phyloP scores from a whole-genome alignment of 1,284 basidiomycete species.

The Pseudozyma sp. region DNA sequence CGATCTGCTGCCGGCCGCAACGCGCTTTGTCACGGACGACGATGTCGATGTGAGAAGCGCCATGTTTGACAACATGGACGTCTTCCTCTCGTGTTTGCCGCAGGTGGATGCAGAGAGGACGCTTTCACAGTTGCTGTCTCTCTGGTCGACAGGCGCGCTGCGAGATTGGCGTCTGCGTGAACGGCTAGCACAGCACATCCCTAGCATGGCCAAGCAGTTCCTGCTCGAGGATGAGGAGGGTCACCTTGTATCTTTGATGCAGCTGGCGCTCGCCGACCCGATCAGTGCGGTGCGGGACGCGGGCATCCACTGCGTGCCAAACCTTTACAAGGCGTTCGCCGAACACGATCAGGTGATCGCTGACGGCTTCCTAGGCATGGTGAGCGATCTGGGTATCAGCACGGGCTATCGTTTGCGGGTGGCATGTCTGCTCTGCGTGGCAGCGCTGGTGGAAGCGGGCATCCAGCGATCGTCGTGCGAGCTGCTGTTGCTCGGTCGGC shows the following conservation, averaged over 20 bases:
- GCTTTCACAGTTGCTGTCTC: constrained; percentile 73
- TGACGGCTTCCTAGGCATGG: constrained; percentile 64
- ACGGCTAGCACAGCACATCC: constrained; percentile 75
- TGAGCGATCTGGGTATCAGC: constrained; percentile 60
- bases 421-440: constrained; percentile 57
- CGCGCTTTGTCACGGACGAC: constrained; percentile 74
- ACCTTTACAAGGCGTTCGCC: constrained; percentile 56
- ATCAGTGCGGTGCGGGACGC: constrained; percentile 86
- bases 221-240: constrained; percentile 67
- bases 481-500: constrained; percentile 74
- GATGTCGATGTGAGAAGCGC: constrained; percentile 76
- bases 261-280: constrained; percentile 79
- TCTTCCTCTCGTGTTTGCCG: constrained; percentile 73
- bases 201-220: constrained; percentile 71
- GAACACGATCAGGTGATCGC: constrained; percentile 57
- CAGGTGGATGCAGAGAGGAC: constrained; percentile 73
- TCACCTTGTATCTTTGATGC: constrained; percentile 72
- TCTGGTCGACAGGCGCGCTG: constrained; percentile 76
- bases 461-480: constrained; percentile 71
- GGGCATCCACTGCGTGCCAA: constrained; percentile 75
- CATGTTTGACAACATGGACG: constrained; percentile 70
- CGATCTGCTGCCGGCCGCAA: constrained; percentile 76
- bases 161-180: constrained; percentile 88
- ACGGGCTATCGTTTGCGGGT: constrained; percentile 63
- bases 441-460: constrained; percentile 50